These are phyloP conservation scores for Cnidoscolus chayamansa DNA, from an alignment of 441 rosid species.

Conservation along the genomic window DNA sequence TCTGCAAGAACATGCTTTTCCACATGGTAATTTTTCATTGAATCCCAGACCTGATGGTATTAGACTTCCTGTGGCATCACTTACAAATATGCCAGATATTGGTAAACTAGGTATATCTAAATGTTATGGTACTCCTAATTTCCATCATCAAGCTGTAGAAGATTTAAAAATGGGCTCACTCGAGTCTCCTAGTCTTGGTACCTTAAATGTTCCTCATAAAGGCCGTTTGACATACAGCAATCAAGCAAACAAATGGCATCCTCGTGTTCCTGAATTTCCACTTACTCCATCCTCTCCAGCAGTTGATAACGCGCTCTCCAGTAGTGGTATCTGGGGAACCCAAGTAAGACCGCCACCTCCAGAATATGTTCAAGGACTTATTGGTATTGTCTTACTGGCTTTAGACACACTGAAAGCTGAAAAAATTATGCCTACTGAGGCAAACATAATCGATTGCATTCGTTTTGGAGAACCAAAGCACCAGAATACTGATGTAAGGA, in stretches of 20 bases:
- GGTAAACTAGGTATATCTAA: constrained; percentile 48
- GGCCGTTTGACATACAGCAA: constrained; percentile 23
- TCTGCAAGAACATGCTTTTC: constrained; percentile 40
- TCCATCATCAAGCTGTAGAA: constrained; percentile 37
- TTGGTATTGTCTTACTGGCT: constrained; percentile 41
- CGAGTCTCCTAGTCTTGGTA: constrained; percentile 33
- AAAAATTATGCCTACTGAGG: constrained; percentile 43
- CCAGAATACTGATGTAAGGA: constrained; percentile 29
- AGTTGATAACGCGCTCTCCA: constrained; percentile 26
- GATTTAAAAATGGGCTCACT: constrained; percentile 34
- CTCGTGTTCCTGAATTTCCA: constrained; percentile 34
- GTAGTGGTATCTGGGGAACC: constrained; percentile 38
- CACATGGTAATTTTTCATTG: constrained; percentile 41
- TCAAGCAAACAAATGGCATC: constrained; percentile 36
- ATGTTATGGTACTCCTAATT: constrained; percentile 37
- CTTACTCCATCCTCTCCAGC: constrained; percentile 28
- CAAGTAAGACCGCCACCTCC: constrained; percentile 37
- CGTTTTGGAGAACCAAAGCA: constrained; percentile 41
- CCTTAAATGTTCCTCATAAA: constrained; percentile 32
- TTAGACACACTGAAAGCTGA: constrained; percentile 40
- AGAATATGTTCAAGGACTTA: constrained; percentile 33
- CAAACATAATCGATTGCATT: constrained; percentile 43
- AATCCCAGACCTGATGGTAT: constrained; percentile 39
- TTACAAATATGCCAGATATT: constrained; percentile 42
- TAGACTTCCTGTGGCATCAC: constrained; percentile 36